Base-by-base conservation (phyloP, 371 early-diverging fungal genomes). In the Mortierella sp. region DNA sequence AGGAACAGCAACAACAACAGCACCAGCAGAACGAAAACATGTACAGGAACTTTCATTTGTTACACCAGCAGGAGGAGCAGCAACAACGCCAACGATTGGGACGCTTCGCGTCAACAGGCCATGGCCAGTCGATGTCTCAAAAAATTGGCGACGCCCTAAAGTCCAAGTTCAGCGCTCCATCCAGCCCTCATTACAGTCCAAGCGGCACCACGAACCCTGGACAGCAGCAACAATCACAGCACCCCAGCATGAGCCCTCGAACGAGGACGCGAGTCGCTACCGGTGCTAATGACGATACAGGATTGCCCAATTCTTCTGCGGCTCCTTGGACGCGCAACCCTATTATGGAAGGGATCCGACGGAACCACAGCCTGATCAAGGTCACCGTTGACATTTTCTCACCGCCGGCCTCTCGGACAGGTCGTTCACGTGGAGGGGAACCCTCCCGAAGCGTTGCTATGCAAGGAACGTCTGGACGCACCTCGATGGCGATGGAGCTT, bases 351-450 rank as follows among this genome's bases (percentile, higher is more conserved):
- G 86, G 86, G 0, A 76, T 86, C 11, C 82, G 86, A 29, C 74
- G 86, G 41, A 86, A 86, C 71, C 75, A 86, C 71, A 82, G 82
- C 48, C 63, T 86, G 70, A 82, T 86, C 82, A 86, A 86, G 72
- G 82, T 86, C 16, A 72, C 70, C 2, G 68, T 86, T 4, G 86
- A 86, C 54, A 63, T 44, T 60, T 16, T 76, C n/a, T 54, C 48
- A 48, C 46, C 79, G 5, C 24, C 60, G 5, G 5, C 70, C 18
- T 54, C n/a, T 51, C 35, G 72, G 6, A 18, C 63, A 18, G 38
- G 32, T 18, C 63, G 18, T 4, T 16, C 32, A 16, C 35, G 63
- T 18, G 63, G 32, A 35, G 63, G 63, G 18, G 63, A 21, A 18
- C 44, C 32, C 24, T 35, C 32, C 21, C 24, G 35, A 35, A n/a